A percentile compares a stretch with the other conserved stretches of the same genome.
phyloP scores from a whole-genome alignment of 75 land plant species.

The Adiantum capillusveneris region DNA sequence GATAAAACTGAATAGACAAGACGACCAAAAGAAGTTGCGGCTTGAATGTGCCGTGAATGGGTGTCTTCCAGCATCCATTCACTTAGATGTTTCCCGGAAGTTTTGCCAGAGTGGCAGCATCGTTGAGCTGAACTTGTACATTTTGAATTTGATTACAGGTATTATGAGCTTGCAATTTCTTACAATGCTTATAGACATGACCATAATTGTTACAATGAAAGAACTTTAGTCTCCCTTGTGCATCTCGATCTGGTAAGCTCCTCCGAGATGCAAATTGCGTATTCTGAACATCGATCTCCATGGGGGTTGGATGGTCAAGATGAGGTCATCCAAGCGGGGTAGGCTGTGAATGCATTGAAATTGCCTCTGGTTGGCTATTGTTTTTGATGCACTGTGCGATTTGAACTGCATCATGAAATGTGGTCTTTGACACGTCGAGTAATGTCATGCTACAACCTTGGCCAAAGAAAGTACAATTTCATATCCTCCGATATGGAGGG shows the following conservation, averaged over 20 bases:
- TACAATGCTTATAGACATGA: neutral
- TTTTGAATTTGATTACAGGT: neutral
- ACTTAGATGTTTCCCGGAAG: neutral
- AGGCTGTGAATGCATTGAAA: neutral
- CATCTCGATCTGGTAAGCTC: neutral
- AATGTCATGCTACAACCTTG: neutral
- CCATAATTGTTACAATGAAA: neutral
- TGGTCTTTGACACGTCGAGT: neutral
- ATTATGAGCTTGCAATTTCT: neutral
- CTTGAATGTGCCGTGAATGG: neutral
- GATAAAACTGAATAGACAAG: neutral
- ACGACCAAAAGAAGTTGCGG: neutral
- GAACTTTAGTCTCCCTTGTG: neutral
- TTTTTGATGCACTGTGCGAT: slow-evolving; percentile 1
- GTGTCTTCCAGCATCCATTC: neutral
- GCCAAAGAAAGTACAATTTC: slow-evolving; percentile 2
- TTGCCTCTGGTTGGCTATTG: neutral
- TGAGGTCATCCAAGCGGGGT: neutral
- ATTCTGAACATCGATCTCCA: slow-evolving; percentile 2
- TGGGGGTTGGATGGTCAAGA: neutral
- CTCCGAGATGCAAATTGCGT: neutral
- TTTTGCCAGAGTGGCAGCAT: neutral
- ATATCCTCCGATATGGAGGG: neutral
- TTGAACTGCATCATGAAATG: neutral
- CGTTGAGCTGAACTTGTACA: neutral